Conservation (phyloP, 1,139 yeast species). For the Tardiomyces digboiensis region DNA sequence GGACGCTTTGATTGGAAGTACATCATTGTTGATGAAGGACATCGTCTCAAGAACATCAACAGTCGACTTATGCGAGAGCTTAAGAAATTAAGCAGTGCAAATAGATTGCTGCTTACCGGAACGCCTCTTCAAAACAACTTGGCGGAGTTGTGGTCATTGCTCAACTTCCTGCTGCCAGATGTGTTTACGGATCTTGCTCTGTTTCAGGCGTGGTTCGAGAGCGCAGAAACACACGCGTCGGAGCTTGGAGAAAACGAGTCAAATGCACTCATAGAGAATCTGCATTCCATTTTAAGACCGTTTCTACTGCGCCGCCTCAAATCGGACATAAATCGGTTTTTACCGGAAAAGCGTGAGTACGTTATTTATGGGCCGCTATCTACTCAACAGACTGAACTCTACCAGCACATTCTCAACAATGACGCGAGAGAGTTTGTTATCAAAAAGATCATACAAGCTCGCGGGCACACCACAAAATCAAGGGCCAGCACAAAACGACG, state of each 20-base stretch:
- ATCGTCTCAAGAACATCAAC: slow-evolving; percentile 74
- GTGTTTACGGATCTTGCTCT: slow-evolving; percentile 82
- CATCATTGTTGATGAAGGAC: slow-evolving; percentile 94
- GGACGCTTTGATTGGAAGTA: slow-evolving; percentile 60
- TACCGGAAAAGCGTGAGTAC: slow-evolving; percentile 89
- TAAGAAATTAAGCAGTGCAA: slow-evolving; percentile 49
- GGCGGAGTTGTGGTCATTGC: slow-evolving; percentile 80
- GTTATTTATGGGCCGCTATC: slow-evolving; percentile 66
- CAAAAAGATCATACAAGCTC: slow-evolving; percentile 26
- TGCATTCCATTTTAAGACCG: slow-evolving; percentile 85
- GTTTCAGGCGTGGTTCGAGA: slow-evolving; percentile 92
- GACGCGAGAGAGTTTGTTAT: slow-evolving; percentile 25
- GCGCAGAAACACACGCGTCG: slow-evolving; percentile 35
- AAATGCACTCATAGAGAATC: slow-evolving; percentile 56
- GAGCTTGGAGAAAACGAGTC: slow-evolving; percentile 41
- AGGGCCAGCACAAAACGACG: no score
- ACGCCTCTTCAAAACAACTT: slow-evolving; percentile 91
- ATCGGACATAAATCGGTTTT: slow-evolving; percentile 50
- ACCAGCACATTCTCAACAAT: slow-evolving; percentile 46
- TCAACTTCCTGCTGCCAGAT: slow-evolving; percentile 86
- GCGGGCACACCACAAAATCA: slow-evolving; percentile 7
- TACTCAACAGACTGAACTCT: slow-evolving; percentile 51
- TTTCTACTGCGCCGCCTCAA: slow-evolving; percentile 77
- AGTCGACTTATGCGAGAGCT: slow-evolving; percentile 64
- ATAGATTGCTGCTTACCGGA: slow-evolving; percentile 76